Conservation (phyloP, 257 asterid species). For the Solanum bulbocastanum region DNA sequence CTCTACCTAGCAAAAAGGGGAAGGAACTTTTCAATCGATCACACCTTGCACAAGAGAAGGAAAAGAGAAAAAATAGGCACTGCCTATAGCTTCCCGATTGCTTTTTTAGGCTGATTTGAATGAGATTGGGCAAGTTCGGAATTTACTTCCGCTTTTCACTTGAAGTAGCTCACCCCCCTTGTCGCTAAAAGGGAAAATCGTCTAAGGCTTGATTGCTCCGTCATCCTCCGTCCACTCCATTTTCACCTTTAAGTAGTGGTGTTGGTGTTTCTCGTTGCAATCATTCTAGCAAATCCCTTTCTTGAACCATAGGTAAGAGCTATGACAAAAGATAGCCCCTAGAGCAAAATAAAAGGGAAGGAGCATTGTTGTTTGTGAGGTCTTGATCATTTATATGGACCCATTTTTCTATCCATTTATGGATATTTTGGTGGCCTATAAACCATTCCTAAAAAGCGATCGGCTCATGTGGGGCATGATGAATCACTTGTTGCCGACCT, state of each 20-base stretch:
- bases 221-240: background rate
- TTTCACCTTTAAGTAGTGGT: background rate
- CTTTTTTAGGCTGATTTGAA: background rate
- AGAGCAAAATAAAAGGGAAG: background rate
- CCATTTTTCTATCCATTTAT: background rate
- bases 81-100: background rate
- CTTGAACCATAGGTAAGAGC: background rate
- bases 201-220: background rate
- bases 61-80: background rate
- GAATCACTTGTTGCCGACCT: background rate
- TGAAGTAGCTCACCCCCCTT: background rate
- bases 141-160: background rate
- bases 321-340: background rate
- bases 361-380: background rate
- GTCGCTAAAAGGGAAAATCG: background rate
- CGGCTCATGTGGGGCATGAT: background rate
- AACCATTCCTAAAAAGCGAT: background rate
- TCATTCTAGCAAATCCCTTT: background rate
- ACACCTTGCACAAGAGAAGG: background rate
- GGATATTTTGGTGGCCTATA: background rate
- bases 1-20: background rate
- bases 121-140: background rate
- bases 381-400: background rate
- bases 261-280: background rate
- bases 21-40: background rate